Conservation (phyloP, 176 grass and related monocot species). For the Secale cereale region DNA sequence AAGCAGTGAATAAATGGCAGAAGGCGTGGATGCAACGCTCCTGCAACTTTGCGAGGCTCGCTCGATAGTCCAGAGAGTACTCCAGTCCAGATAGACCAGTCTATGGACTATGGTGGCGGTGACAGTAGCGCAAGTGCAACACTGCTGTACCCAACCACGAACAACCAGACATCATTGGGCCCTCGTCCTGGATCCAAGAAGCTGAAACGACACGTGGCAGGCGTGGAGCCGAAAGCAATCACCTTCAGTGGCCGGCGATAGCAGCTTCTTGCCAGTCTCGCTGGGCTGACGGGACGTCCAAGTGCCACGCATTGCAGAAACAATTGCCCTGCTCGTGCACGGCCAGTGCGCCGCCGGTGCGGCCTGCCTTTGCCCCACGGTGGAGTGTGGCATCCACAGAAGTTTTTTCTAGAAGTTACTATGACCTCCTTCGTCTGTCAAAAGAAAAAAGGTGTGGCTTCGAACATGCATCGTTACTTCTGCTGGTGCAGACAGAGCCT, state of each 20-base stretch:
- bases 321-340: background rate
- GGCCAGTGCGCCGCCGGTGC: background rate
- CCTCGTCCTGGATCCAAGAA: background rate
- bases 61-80: background rate
- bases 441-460: too few relatives aligned
- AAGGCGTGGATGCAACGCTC: background rate
- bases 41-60: background rate
- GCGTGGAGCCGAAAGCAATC: background rate
- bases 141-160: background rate
- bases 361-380: background rate
- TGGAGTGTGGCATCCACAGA: background rate
- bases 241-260: background rate
- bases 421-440: too few relatives aligned
- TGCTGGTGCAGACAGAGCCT: background rate
- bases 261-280: background rate
- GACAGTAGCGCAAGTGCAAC: background rate
- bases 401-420: too few relatives aligned
- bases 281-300: background rate
- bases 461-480: too few relatives aligned
- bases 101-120: background rate
- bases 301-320: conserved; percentile 6
- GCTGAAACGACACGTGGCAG: background rate
- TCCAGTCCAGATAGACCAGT: background rate
- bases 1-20: background rate
- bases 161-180: background rate